These are phyloP conservation scores for Ambrosia trifida DNA, from an alignment of 129 eudicot genomes.

Conservation along the genomic window DNA sequence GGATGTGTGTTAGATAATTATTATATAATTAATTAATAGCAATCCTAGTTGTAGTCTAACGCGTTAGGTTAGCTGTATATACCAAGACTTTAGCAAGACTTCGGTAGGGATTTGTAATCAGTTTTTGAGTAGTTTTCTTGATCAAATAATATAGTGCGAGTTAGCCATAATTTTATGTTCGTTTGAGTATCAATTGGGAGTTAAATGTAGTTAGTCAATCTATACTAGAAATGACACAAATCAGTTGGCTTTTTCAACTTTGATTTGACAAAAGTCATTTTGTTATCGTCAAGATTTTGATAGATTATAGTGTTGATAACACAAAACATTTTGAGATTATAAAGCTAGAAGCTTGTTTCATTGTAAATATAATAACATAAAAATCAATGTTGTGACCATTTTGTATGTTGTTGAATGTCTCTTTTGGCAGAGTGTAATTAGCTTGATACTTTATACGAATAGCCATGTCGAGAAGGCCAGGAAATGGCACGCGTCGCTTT, in stretches of 20 bases:
- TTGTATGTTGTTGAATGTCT: not conserved
- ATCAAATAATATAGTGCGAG: too few species aligned
- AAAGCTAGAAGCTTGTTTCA: not conserved
- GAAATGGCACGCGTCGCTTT: constrained; percentile 43
- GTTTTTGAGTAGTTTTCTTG: too few species aligned
- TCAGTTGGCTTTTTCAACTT: not conserved
- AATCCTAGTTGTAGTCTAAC: too few species aligned
- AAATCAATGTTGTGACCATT: not conserved
- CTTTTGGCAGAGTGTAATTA: constrained; percentile 25
- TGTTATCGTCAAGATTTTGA: constrained; percentile 20
- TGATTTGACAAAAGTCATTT: not conserved
- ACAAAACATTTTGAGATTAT: not conserved
- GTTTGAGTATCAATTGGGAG: too few species aligned
- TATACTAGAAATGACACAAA: not conserved
- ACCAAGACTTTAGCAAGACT: too few species aligned
- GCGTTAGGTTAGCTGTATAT: too few species aligned
- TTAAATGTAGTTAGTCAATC: not conserved
- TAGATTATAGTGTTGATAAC: not conserved
- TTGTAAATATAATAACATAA: not conserved
- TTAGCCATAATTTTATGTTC: too few species aligned
- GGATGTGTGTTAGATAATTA: too few species aligned
- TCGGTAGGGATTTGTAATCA: too few species aligned
- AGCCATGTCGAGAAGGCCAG: constrained; percentile 74
- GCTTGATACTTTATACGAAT: constrained; percentile 2
- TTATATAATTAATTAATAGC: too few species aligned